A percentile compares a stretch with the other conserved stretches of the same genome.
phyloP scores from a whole-genome alignment of 2,329 filamentous ascomycete genomes.

The Nothophoma quercina region DNA sequence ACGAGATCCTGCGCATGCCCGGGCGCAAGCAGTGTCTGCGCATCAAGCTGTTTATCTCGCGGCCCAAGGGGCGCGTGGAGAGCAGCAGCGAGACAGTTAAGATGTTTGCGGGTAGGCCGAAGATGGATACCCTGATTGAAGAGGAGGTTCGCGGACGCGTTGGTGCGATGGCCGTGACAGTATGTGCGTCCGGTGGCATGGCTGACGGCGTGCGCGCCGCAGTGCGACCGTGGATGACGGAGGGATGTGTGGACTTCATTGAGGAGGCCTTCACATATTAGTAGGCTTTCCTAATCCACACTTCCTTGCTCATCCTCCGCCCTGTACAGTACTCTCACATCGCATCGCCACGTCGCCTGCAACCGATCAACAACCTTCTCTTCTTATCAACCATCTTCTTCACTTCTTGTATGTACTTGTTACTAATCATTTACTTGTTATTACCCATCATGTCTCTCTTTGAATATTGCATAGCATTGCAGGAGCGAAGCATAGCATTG shows the following conservation, averaged over 20 bases:
- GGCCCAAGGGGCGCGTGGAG: slow-evolving; percentile 64
- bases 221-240: slow-evolving; percentile 59
- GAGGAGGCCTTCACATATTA: slow-evolving; percentile 73
- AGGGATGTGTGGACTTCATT: slow-evolving; percentile 66
- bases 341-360: background rate
- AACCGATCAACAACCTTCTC: background rate
- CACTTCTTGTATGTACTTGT: slow-evolving; percentile 36
- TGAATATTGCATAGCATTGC: slow-evolving; percentile 20
- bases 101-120: slow-evolving; percentile 68
- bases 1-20: slow-evolving; percentile 67
- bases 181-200: slow-evolving; percentile 70
- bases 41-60: slow-evolving; percentile 69
- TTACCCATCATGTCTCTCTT: slow-evolving; percentile 33
- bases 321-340: slow-evolving; percentile 1
- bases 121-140: slow-evolving; percentile 63
- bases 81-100: slow-evolving; percentile 65
- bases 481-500: slow-evolving; percentile 10
- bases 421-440: slow-evolving; percentile 30
- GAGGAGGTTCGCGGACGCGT: slow-evolving; percentile 63
- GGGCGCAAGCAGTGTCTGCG: slow-evolving; percentile 65
- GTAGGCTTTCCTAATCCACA: background rate
- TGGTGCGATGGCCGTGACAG: slow-evolving; percentile 67
- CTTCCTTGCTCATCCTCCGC: background rate
- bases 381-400: slow-evolving; percentile 6
- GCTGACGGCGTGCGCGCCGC: slow-evolving; percentile 67